A percentile compares a stretch with the other conserved stretches of the same genome.
Conservation (phyloP, 2,329 filamentous ascomycete species). For the Microcera coccophila region DNA sequence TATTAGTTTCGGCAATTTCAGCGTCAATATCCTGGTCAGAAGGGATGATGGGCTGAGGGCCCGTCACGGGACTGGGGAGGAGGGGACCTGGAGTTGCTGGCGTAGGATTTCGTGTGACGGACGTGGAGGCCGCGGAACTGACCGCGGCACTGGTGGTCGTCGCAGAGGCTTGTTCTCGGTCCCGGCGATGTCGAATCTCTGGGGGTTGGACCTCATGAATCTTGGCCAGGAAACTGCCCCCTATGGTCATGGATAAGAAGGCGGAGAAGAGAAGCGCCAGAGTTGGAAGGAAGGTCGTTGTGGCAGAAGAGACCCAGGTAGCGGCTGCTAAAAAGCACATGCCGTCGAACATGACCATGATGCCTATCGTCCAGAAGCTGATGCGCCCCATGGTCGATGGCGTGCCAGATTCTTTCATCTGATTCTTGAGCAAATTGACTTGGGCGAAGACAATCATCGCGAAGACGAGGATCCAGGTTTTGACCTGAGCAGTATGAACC, state of each 20-base stretch:
- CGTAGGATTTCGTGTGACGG: slow-evolving; percentile 24
- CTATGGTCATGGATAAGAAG: slow-evolving; percentile 56
- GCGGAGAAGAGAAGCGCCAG: slow-evolving; percentile 49
- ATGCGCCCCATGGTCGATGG: slow-evolving; percentile 64
- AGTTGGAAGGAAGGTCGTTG: slow-evolving; percentile 54
- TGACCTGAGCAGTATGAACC: slow-evolving; percentile 53
- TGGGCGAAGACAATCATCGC: slow-evolving; percentile 57
- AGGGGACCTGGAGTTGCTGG: slow-evolving; percentile 23
- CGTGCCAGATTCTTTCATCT: slow-evolving; percentile 64
- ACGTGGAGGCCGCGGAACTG: slow-evolving; percentile 22
- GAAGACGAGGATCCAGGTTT: slow-evolving; percentile 56
- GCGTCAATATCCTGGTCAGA: slow-evolving; percentile 62
- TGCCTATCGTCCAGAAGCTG: slow-evolving; percentile 59
- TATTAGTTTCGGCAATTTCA: slow-evolving; percentile 48
- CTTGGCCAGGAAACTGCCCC: slow-evolving; percentile 55
- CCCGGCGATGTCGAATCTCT: slow-evolving; percentile 52
- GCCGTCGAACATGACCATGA: slow-evolving; percentile 61
- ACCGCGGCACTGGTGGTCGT: slow-evolving; percentile 20
- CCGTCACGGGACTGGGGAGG: slow-evolving; percentile 42
- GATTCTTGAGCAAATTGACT: slow-evolving; percentile 57
- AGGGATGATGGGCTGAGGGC: slow-evolving; percentile 47
- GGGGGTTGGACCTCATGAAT: slow-evolving; percentile 56
- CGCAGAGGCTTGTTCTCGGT: slow-evolving; percentile 21
- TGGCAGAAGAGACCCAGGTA: slow-evolving; percentile 53
- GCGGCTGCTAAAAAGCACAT: slow-evolving; percentile 55